Base-by-base conservation (phyloP, 257 asterid species). In the Solanum etuberosum region DNA sequence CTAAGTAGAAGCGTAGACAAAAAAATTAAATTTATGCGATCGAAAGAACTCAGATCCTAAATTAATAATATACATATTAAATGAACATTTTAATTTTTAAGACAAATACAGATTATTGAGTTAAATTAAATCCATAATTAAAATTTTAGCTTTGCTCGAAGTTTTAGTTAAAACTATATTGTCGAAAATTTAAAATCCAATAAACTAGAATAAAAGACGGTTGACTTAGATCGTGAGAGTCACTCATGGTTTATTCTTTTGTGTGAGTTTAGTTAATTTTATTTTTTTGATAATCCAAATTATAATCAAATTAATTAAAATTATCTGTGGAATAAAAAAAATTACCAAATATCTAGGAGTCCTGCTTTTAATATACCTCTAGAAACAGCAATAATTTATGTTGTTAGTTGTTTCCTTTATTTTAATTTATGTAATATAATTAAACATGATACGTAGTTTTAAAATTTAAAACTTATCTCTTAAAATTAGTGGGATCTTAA, bases 141-240 rank as follows among this genome's bases (percentile, higher is more conserved):
- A 51, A 51, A 51, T 51, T 51, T 16, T 51, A 2, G 61, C 23
- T 51, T 18, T 4, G 2, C 0, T 0, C 9, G 4, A 51, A 6
- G 12, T 57, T 57, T 57, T 57, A 57, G 65, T 7, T 57, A 57
- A 57, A 20, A 57, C 0, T 20, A 57, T 57, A 20, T 54, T 0
- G 65, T 57, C 25, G 20, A 18, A 20, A 57, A 0, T 57, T 57
- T 20, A 7, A 11, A 57, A 57, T 57, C 25, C 25, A 57, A 54
- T 59, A 59, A n/a, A 59, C 23, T 51, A 59, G 43, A 18, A 51
- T 6, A 51, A 51, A 0, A 0, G 9, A 76, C 1, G 14, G 57
- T 40, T 38, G 83, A 76, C 83, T 13, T 23, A 73, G 57, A 76
- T 12, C 83, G 59, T 76, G 83, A n/a, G 13, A 76, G 83, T 76